phyloP scores from a whole-genome alignment of 305 asterid genomes.

The Fraxinus floribunda region DNA sequence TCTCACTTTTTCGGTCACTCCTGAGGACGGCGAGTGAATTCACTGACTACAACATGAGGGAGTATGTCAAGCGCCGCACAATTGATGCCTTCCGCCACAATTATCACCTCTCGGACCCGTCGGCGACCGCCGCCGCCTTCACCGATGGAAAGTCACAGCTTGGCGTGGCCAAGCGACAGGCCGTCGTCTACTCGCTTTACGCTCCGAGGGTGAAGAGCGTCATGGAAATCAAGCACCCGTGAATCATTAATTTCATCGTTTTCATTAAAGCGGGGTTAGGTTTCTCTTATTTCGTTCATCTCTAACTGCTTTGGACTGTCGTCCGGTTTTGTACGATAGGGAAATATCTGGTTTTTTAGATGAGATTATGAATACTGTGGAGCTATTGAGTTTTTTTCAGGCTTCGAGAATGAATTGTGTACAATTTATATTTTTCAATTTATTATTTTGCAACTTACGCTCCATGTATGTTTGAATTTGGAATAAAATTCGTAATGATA shows the following conservation, averaged over 20 bases:
- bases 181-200: conserved; percentile 62
- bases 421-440: not conserved
- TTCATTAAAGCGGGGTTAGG: conserved; percentile 25
- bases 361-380: not conserved
- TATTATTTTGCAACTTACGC: not conserved
- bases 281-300: not conserved
- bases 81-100: conserved; percentile 67
- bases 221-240: conserved; percentile 50
- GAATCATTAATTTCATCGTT: conserved; percentile 7
- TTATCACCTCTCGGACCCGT: conserved; percentile 44
- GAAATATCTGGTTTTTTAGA: not conserved
- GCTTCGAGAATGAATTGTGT: not conserved
- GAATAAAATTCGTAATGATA: not conserved
- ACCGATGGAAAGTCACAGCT: conserved; percentile 74
- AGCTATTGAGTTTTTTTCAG: not conserved
- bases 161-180: conserved; percentile 68
- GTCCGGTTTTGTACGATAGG: not conserved
- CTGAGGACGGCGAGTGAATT: conserved; percentile 63
- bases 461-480: not conserved
- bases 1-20: conserved; percentile 62
- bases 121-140: conserved; percentile 52
- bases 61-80: conserved; percentile 73
- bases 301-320: not conserved
- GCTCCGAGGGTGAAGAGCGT: conserved; percentile 60
- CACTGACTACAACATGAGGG: conserved; percentile 72